phyloP scores from a whole-genome alignment of 208 protist genomes.

The Strigomonas oncopelti region DNA sequence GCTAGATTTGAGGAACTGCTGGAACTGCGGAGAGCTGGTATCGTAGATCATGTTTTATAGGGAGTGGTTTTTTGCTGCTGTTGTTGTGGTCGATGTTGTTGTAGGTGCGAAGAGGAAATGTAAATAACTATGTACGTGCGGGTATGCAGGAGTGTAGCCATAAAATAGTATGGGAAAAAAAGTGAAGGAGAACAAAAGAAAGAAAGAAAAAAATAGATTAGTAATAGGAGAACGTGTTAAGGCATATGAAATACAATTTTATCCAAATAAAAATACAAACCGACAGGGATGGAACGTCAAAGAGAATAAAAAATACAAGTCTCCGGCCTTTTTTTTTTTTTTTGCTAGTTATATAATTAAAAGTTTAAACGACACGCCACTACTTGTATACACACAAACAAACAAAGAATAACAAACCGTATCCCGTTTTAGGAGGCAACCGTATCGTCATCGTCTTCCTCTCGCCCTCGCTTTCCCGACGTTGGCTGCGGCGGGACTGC shows the following conservation, averaged over 20 bases:
- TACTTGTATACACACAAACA: not conserved
- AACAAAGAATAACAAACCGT: no score
- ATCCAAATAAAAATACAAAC: no score
- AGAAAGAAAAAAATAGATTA: conserved; percentile 6
- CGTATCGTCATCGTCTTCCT: conserved; percentile 4
- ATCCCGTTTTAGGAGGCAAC: not conserved
- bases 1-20: conserved; percentile 92
- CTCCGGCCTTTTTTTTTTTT: no score
- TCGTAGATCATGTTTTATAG: conserved; percentile 88
- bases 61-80: not conserved
- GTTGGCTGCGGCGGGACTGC: no score
- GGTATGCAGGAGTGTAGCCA: no score
- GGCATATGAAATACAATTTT: no score
- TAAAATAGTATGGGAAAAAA: not conserved
- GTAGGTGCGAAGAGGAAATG: not conserved
- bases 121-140: not conserved
- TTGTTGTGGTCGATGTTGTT: not conserved
- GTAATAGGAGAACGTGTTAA: not conserved
- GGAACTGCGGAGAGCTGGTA: conserved; percentile 85
- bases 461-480: conserved; percentile 9
- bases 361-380: no score
- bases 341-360: no score
- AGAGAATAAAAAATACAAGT: no score
- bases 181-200: conserved; percentile 5
- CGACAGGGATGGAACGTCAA: no score